A percentile compares a stretch with the other conserved stretches of the same genome.
Conservation (phyloP, 768 basidiomycete species). For the Dentipellis fragilis region DNA sequence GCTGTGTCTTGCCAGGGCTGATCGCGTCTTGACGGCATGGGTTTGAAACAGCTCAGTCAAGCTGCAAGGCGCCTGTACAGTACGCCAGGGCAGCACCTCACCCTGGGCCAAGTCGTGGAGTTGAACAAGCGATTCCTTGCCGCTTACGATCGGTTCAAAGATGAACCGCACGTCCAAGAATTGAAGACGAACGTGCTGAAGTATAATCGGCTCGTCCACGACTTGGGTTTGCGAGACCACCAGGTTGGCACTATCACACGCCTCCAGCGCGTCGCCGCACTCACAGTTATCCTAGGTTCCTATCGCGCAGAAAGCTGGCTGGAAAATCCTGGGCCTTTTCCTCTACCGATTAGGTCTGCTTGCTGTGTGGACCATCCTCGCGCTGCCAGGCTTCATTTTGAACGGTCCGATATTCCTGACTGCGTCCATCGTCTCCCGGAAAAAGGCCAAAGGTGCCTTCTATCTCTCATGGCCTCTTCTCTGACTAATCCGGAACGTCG, state of each 20-base stretch:
- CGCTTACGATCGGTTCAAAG: constrained; percentile 85
- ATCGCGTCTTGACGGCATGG: no score
- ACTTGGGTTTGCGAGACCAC: constrained; percentile 88
- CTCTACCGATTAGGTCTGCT: constrained; percentile 75
- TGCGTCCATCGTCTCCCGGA: constrained; percentile 79
- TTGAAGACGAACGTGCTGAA: constrained; percentile 71
- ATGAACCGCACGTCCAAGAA: constrained; percentile 79
- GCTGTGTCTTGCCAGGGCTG: no score
- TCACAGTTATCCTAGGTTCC: constrained; percentile 48
- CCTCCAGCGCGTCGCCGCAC: constrained; percentile 1
- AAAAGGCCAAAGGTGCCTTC: constrained; percentile 72
- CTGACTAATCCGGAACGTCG: neutral
- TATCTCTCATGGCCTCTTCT: neutral
- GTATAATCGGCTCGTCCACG: constrained; percentile 80
- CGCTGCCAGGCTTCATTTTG: constrained; percentile 82
- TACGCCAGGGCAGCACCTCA: constrained; percentile 86
- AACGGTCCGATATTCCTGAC: constrained; percentile 90
- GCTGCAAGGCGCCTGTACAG: constrained; percentile 88
- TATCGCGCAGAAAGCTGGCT: constrained; percentile 69
- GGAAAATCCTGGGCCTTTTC: constrained; percentile 78
- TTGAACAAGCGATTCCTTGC: constrained; percentile 86
- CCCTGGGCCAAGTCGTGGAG: constrained; percentile 90
- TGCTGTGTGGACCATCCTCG: constrained; percentile 68
- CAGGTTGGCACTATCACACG: constrained; percentile 40
- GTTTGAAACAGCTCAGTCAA: constrained; percentile 69